Base-by-base conservation (phyloP, 805 yeast species). In the Candida corydali region DNA sequence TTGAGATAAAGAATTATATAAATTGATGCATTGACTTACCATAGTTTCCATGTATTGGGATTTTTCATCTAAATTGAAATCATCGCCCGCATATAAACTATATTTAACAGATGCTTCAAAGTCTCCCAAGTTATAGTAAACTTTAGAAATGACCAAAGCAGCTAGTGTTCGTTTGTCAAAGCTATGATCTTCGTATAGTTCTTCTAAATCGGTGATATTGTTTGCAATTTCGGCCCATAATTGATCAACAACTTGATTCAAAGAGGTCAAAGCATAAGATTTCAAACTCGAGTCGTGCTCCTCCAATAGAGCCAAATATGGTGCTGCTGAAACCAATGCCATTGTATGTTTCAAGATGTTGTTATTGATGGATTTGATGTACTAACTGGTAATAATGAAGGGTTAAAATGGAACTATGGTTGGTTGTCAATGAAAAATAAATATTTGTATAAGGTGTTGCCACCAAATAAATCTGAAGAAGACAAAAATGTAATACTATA, bases 151-250 rank as follows among this genome's bases (percentile, higher is more conserved):
- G 41, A 93, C 76, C 41, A 93, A 70, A 2, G 98, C 98, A 7
- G 98, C 98, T 53, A 91, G 72, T 32, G 76, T 65, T 49, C 94
- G 76, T 43, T 83, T 79, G 37, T 79, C 78, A 61, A 91, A 93
- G 17, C 72, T 60, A 41, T 75, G 73, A 57, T 91, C 95, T 63
- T 93, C 98, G 52, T 82, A 88, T 37, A 93, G 69, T 45, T 87
- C 95, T 65, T 93, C 98, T 52, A 93, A 84, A 38, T 85, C 88
- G 19, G 86, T 70, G 43, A 93, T 77, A 53, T 76, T 80, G 63
- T 93, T 93, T 40, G 98, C 95, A 40, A 93, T 85, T 67, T 93
- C 98, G 3, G 98, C 87, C 98, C 98, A 93, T 41, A 87, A 73
- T 60, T 86, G 89, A 64, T 88, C 95, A 35, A 87, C 96, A 34